A percentile compares a stretch with the other conserved stretches of the same genome.
Conservation (phyloP, 306 rosid species). For the Quercus mongolica region DNA sequence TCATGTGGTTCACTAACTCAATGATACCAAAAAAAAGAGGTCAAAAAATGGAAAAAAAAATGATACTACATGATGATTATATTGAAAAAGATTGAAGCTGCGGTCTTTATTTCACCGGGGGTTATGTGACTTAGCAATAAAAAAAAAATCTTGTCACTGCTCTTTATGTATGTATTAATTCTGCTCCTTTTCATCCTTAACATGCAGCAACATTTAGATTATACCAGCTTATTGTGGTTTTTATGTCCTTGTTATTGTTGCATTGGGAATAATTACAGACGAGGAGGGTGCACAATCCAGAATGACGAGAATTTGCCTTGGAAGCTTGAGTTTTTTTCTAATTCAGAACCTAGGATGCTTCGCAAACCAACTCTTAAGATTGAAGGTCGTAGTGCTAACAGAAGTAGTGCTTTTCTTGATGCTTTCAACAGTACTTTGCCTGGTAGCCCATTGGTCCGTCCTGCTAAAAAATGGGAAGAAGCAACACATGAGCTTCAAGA, state of each 20-base stretch:
- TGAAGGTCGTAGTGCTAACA: conserved; percentile 9
- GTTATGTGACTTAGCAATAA: too few relatives aligned
- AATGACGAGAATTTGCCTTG: conserved; percentile 14
- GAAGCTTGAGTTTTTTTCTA: background rate
- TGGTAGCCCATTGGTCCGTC: background rate
- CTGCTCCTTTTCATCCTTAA: background rate
- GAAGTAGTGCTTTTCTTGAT: background rate
- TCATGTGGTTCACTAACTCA: background rate
- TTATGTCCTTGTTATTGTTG: conserved; percentile 12
- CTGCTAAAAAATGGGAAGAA: background rate
- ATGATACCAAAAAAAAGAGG: too few relatives aligned
- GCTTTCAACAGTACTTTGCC: conserved; percentile 11
- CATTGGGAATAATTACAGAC: conserved; percentile 44
- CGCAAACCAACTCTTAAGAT: conserved; percentile 1
- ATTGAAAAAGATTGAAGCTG: too few relatives aligned
- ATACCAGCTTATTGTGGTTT: background rate
- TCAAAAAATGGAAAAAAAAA: too few relatives aligned
- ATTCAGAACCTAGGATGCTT: background rate
- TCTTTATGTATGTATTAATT: background rate
- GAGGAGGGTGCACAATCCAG: conserved; percentile 30
- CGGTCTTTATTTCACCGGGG: too few relatives aligned
- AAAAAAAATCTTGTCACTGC: background rate
- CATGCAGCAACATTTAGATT: background rate
- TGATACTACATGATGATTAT: too few relatives aligned
- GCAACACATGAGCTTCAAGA: conserved; percentile 5